A percentile compares a stretch with the other conserved stretches of the same genome.
Evolutionary conservation across 23 red algal genomes (phyloP).

Genomic region (Gracilaria caudata): DNA sequence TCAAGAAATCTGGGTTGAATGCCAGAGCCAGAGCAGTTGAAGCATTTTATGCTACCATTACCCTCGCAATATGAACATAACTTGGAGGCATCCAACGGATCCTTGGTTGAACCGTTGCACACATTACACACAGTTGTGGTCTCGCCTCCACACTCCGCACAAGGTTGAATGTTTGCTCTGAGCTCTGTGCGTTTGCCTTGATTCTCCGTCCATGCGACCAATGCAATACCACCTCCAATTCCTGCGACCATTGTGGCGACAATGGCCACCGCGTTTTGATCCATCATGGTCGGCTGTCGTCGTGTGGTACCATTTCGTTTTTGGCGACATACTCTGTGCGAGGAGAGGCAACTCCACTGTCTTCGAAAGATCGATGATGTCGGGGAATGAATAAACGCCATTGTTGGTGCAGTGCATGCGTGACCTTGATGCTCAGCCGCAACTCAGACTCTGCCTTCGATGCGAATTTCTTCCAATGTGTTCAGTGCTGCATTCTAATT

Average conservation of each 20-base stretch:
- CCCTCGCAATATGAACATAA: slow-evolving; percentile 86
- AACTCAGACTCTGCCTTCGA: background rate
- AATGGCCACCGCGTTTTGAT: slow-evolving; percentile 44
- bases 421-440: background rate
- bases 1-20: slow-evolving; percentile 94
- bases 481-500: background rate
- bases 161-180: slow-evolving; percentile 75
- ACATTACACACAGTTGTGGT: slow-evolving; percentile 61
- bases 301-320: background rate
- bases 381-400: slow-evolving; percentile 1
- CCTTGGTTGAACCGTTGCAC: slow-evolving; percentile 70
- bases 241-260: slow-evolving; percentile 45
- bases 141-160: slow-evolving; percentile 80
- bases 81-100: slow-evolving; percentile 54
- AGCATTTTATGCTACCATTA: slow-evolving; percentile 58
- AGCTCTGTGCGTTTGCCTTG: slow-evolving; percentile 79
- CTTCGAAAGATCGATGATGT: background rate
- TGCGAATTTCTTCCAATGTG: background rate
- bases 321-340: background rate
- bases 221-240: slow-evolving; percentile 77
- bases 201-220: slow-evolving; percentile 82
- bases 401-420: background rate
- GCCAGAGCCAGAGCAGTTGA: slow-evolving; percentile 87
- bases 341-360: background rate
- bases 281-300: slow-evolving; percentile 50